Percentiles rank a stretch among this genome's conserved stretches.
These are phyloP conservation scores for Tetrapyrgos nigripes DNA, from an alignment of 1,284 basidiomycete species.

Conservation along the genomic window DNA sequence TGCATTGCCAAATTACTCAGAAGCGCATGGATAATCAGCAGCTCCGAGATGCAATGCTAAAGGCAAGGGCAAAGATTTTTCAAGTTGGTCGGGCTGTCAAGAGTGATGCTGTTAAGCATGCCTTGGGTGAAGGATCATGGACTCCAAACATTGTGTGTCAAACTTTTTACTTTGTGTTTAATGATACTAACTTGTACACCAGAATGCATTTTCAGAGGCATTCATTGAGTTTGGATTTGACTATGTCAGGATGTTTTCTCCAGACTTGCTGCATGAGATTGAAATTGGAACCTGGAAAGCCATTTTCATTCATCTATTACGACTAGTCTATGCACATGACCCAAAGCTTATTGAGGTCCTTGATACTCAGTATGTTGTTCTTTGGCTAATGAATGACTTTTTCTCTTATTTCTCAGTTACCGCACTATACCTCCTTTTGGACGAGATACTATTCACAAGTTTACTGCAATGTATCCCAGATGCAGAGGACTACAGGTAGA, in stretches of 20 bases:
- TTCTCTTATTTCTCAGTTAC: not conserved
- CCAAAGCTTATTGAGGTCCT: not conserved
- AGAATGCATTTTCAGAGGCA: slow-evolving; percentile 2
- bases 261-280: not conserved
- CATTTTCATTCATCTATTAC: not conserved
- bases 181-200: no score
- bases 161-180: not conserved
- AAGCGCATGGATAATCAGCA: slow-evolving; percentile 15
- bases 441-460: not conserved
- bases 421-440: not conserved
- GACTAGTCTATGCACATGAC: not conserved
- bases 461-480: no score
- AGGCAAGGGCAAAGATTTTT: slow-evolving; percentile 18
- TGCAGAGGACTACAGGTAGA: no score
- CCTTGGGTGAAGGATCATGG: slow-evolving; percentile 14
- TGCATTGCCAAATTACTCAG: slow-evolving; percentile 2
- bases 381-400: no score
- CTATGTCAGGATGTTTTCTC: not conserved
- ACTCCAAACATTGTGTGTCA: slow-evolving; percentile 22
- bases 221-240: not conserved
- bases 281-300: not conserved
- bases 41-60: not conserved
- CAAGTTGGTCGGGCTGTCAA: slow-evolving; percentile 12
- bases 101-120: slow-evolving; percentile 5
- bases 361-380: not conserved